phyloP scores from a whole-genome alignment of 202 grass and related monocot genomes.

The Panicum virgatum region DNA sequence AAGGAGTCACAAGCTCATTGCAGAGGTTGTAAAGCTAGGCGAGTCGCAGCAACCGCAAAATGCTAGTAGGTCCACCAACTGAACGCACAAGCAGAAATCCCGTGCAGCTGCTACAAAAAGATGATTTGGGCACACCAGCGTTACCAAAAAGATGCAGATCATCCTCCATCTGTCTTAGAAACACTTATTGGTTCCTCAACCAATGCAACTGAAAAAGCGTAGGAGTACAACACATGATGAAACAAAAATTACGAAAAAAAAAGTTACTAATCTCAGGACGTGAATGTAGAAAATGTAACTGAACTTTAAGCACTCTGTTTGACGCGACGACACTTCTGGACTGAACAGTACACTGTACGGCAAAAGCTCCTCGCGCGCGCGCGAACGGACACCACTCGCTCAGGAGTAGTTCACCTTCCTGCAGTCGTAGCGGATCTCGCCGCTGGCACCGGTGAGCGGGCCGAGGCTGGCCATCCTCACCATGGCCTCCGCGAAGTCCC shows the following conservation, averaged over 20 bases:
- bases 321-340: not conserved
- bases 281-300: no score
- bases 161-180: not conserved
- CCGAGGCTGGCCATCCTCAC: conserved; percentile 61
- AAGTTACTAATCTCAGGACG: not conserved
- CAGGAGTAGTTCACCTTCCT: conserved; percentile 50
- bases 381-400: not conserved
- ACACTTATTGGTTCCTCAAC: not conserved
- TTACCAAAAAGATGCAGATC: not conserved
- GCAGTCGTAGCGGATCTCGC: conserved; percentile 75
- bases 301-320: not conserved
- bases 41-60: not conserved
- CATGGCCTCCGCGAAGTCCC: conserved; percentile 77
- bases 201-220: not conserved
- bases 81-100: not conserved
- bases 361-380: not conserved
- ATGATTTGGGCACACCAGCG: not conserved
- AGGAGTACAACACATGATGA: not conserved
- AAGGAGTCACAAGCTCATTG: no score
- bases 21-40: not conserved
- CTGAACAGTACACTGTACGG: not conserved
- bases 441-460: conserved; percentile 60
- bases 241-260: not conserved
- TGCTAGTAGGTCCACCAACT: conserved; percentile 7
- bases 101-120: not conserved